These are phyloP conservation scores for Aspergillus novoparasiticus DNA, from an alignment of 2,329 filamentous ascomycete species.

Conservation along the genomic window DNA sequence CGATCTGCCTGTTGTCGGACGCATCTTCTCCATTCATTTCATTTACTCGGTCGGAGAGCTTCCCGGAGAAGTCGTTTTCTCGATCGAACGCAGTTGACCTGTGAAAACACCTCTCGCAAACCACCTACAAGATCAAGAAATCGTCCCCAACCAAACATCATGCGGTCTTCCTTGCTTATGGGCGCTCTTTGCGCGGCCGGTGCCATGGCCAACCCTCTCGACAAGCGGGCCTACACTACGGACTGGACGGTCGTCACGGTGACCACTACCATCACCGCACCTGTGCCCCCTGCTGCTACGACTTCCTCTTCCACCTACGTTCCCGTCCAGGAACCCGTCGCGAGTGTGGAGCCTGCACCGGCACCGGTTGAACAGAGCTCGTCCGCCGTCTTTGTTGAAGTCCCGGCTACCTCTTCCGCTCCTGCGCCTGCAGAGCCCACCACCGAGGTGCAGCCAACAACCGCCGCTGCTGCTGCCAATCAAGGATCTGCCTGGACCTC, in stretches of 20 bases:
- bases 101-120: slow-evolving; percentile 23
- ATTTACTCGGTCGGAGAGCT: slow-evolving; percentile 24
- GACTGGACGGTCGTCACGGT: slow-evolving; percentile 41
- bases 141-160: slow-evolving; percentile 17
- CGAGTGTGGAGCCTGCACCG: background rate
- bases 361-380: slow-evolving; percentile 1
- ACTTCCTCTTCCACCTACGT: slow-evolving; percentile 14
- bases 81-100: slow-evolving; percentile 35
- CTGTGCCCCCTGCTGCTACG: slow-evolving; percentile 13
- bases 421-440: slow-evolving; percentile 6
- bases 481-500: background rate
- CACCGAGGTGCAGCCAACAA: slow-evolving; percentile 1
- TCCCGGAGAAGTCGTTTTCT: slow-evolving; percentile 41
- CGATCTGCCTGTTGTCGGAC: slow-evolving; percentile 35
- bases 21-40: slow-evolving; percentile 6
- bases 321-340: slow-evolving; percentile 9
- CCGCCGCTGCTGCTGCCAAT: background rate
- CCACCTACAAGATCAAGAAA: slow-evolving; percentile 1
- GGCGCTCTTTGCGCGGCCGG: slow-evolving; percentile 40
- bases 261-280: slow-evolving; percentile 38
- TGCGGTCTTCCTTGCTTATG: slow-evolving; percentile 40
- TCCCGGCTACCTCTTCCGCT: slow-evolving; percentile 2
- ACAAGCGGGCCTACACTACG: slow-evolving; percentile 40
- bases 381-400: background rate
- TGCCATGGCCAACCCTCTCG: slow-evolving; percentile 34